Evolutionary conservation across 2,329 filamentous ascomycete genomes (phyloP), one percentile per base, ranked within the genome.

Genomic region (Fusarium newnesense): DNA sequence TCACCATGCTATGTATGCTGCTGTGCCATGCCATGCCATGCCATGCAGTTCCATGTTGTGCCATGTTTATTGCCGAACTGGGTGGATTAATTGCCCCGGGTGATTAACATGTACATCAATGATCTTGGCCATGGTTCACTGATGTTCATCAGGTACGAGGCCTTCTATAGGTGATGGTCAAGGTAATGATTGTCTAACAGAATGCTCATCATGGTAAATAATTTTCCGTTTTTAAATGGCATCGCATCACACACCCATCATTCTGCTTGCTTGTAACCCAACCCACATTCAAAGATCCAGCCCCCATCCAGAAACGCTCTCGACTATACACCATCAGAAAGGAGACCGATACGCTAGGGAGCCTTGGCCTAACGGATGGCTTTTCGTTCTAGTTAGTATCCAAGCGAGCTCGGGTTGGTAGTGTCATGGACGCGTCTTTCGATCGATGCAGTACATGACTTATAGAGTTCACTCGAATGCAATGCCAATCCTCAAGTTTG

Each of bases 211-310:
- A 58, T 39, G 26, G 49, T 40, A 28, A 64, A 37, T 39, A 7
- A 19, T n/a, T 36, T 39, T 42, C 60, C 36, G 37, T 54, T 73
- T 42, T 39, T 39, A 32, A 57, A 54, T 61, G 7, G 26, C 61
- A 71, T 71, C 66, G 72, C 70, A 60, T 73, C 71, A 73, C 71
- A 50, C 59, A 74, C 39, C 71, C 71, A 74, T 73, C 71, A 73
- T 74, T 30, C 43, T 72, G 54, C 71, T 42, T 74, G 54, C 71
- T 64, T 67, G 52, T 59, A 60, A 53, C 61, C 50, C 44, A 36
- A 53, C 61, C 50, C 44, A 36, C 49, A 50, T 34, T 21, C 30
- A 24, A 56, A 54, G 28, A 52, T 60, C 52, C 53, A 70, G 52
- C 67, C 67, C 34, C 64, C 42, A 32, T 60, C 37, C 58, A 57